Evolutionary conservation across 1,284 basidiomycete genomes (phyloP), one percentile per base, ranked within the genome.

Genomic region (Flammula alnicola): DNA sequence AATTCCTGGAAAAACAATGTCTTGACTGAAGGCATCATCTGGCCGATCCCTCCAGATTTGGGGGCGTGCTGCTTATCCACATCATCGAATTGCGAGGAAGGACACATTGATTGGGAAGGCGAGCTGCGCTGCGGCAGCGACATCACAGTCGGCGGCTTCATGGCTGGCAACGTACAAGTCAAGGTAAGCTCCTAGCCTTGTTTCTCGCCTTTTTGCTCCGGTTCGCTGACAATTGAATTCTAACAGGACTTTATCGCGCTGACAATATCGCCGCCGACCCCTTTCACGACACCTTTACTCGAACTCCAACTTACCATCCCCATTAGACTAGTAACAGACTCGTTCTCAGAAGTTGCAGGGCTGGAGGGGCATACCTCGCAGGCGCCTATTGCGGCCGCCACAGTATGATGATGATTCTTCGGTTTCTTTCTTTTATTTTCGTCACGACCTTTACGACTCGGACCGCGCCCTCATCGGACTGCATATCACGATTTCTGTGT

Each of bases 221-320:
- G 30, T 50, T 40, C 43, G 40, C 32, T 49, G 31, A 20, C 47
- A 16, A 37, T 58, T 25, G 33, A 17, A 37, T 45, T 44, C 40
- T 32, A 37, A 37, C 57, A 86, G 83, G 83, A 86, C 58, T 83
- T 79, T 50, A 69, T 86, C 36, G 69, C 76, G 5, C 59, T 84
- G 12, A 66, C 69, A 32, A 44, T 83, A 17, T 33, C 65, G 32
- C 61, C 70, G 33, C 56, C 53, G 57, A 40, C 49, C 44, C 47
- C 60, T 39, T 56, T 63, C 47, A 53, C 63, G 42, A 69, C 70
- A 17, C 65, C 62, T 40, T 68, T 69, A 49, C 54, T 58, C 23
- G 61, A 60, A 26, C 58, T 76, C n/a, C 72, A 75, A 55, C 60
- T 75, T 22, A 62, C 68, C 11, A 67, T 81, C 39, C 75, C 79